A percentile compares a stretch with the other conserved stretches of the same genome.
Conservation (phyloP, 768 basidiomycete species). For the Boletus huronensis region DNA sequence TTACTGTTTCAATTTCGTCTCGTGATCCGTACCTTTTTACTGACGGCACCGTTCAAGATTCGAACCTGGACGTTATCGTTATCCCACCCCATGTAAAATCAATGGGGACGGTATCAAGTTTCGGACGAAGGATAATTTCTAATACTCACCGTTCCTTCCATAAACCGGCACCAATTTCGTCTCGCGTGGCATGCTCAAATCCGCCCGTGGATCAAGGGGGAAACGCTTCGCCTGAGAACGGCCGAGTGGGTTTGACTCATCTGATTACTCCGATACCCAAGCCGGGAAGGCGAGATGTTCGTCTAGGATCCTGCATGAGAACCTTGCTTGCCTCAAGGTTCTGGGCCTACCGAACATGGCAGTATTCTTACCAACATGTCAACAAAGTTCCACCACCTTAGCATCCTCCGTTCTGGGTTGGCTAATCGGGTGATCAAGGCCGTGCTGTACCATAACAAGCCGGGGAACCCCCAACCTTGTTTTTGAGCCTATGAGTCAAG, state of each 20-base stretch:
- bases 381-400: slow-evolving; percentile 5
- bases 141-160: neutral
- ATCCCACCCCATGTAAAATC: neutral
- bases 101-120: neutral
- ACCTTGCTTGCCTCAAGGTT: slow-evolving; percentile 13
- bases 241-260: neutral
- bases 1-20: neutral
- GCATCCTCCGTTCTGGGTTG: neutral
- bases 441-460: slow-evolving; percentile 10
- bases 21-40: slow-evolving; percentile 4
- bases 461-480: slow-evolving; percentile 19
- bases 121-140: neutral
- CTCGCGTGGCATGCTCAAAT: slow-evolving; percentile 1
- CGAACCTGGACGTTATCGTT: neutral
- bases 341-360: slow-evolving; percentile 13
- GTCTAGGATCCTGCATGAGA: slow-evolving; percentile 21
- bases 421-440: slow-evolving; percentile 14
- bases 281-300: slow-evolving; percentile 2
- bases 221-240: slow-evolving; percentile 15
- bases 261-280: too few relatives aligned
- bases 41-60: too few relatives aligned
- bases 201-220: slow-evolving; percentile 4
- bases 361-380: slow-evolving; percentile 11
- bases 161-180: neutral
- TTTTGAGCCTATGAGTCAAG: slow-evolving; percentile 16